Conservation (phyloP, 2,329 filamentous ascomycete species). For the Fusarium sp. region DNA sequence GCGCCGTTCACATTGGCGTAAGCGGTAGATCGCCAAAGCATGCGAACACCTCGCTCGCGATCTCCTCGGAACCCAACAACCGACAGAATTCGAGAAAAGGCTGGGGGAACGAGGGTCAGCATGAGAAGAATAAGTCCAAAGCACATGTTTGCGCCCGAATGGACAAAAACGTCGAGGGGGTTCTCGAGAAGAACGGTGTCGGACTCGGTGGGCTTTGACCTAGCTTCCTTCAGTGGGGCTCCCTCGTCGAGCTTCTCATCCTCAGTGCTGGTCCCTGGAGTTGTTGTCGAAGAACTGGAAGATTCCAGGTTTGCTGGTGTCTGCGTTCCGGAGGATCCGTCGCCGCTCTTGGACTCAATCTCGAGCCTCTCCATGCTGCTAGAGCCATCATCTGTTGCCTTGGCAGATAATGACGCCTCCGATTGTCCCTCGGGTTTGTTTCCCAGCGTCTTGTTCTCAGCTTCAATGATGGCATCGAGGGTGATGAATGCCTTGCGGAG, state of each 20-base stretch:
- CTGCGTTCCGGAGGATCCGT: conserved; percentile 58
- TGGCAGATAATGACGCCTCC: conserved; percentile 10
- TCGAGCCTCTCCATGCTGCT: conserved; percentile 52
- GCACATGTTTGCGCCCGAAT: conserved; percentile 89
- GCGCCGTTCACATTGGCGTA: conserved; percentile 94
- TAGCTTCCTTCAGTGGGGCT: conserved; percentile 38
- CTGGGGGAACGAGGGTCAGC: conserved; percentile 92
- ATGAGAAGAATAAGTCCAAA: conserved; percentile 88
- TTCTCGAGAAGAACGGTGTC: conserved; percentile 77
- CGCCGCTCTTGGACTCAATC: conserved; percentile 36
- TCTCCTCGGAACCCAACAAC: conserved; percentile 94
- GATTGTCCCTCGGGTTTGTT: conserved; percentile 11
- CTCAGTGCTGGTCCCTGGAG: conserved; percentile 22
- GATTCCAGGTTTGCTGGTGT: conserved; percentile 53
- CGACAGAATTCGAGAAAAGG: conserved; percentile 86
- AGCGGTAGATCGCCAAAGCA: conserved; percentile 91
- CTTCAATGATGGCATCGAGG: conserved; percentile 81
- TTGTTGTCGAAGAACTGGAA: conserved; percentile 37
- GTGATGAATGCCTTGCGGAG: conserved; percentile 88
- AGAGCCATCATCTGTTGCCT: conserved; percentile 37
- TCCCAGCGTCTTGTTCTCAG: conserved; percentile 69
- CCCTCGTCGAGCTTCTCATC: conserved; percentile 39
- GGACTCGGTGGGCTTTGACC: conserved; percentile 57
- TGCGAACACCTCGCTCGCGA: conserved; percentile 80
- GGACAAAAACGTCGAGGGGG: conserved; percentile 87